Evolutionary conservation across 495 filamentous ascomycete genomes (phyloP).

Genomic region (Aspergillus mulundensis): DNA sequence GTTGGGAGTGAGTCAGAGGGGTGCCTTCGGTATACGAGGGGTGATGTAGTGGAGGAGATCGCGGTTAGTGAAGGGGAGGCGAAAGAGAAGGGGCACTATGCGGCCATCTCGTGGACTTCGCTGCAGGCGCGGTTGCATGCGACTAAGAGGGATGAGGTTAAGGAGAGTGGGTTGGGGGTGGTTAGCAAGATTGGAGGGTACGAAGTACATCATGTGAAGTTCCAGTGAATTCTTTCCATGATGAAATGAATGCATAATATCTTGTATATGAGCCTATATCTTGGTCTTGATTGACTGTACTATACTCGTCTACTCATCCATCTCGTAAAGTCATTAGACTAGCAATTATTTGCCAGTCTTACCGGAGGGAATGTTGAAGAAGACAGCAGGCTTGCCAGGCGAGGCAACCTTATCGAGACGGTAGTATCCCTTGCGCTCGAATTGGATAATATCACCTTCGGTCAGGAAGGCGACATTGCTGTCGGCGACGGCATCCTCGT

Average conservation of each 20-base stretch:
- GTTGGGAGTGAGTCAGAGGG: background rate
- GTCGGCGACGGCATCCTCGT: conserved; percentile 72
- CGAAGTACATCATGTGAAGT: conserved; percentile 2
- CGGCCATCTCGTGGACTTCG: background rate
- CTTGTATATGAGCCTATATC: background rate
- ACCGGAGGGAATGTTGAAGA: conserved; percentile 77
- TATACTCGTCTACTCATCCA: background rate
- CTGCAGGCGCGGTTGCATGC: background rate
- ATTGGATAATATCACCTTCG: conserved; percentile 85
- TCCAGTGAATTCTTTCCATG: background rate
- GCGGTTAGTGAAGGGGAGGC: background rate
- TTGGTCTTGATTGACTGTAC: background rate
- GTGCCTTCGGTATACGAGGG: background rate
- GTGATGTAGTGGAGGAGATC: background rate
- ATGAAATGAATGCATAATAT: background rate
- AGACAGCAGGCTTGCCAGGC: conserved; percentile 60
- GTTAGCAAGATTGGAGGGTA: background rate
- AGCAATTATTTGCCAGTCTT: conserved; percentile 45
- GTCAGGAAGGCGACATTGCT: conserved; percentile 71
- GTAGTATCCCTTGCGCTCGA: conserved; percentile 91
- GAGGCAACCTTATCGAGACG: conserved; percentile 62
- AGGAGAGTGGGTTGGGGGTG: background rate
- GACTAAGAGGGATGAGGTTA: background rate
- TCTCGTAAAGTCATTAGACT: background rate
- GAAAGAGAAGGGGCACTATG: conserved; percentile 3